Conservation (phyloP, 306 rosid species). For the Fagus sylvatica region DNA sequence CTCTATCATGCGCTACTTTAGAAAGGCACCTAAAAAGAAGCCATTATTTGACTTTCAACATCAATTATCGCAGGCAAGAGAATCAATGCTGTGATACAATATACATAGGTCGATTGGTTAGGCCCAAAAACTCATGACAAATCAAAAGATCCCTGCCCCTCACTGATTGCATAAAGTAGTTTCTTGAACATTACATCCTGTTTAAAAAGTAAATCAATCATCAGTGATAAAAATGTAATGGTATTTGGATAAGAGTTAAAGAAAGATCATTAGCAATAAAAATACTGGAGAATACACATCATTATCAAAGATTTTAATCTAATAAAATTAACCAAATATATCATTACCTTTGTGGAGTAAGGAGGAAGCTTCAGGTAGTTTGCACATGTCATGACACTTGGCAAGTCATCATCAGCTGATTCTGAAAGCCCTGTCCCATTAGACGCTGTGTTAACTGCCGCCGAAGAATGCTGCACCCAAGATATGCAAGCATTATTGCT, state of each 20-base stretch:
- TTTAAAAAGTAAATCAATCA: slow-evolving; percentile 9
- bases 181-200: slow-evolving; percentile 98
- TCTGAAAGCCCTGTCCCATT: slow-evolving; percentile 81
- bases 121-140: slow-evolving; percentile 78
- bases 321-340: background rate
- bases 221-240: slow-evolving; percentile 16
- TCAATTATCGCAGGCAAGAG: slow-evolving; percentile 42
- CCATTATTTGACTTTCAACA: slow-evolving; percentile 58
- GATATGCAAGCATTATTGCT: slow-evolving; percentile 9
- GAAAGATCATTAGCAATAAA: background rate
- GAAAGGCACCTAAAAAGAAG: slow-evolving; percentile 38
- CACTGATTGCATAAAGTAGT: slow-evolving; percentile 91
- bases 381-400: slow-evolving; percentile 99
- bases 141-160: slow-evolving; percentile 99
- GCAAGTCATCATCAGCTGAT: slow-evolving; percentile 91
- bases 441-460: slow-evolving; percentile 55
- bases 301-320: background rate
- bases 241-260: background rate
- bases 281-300: background rate
- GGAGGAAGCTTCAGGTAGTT: slow-evolving; percentile 99
- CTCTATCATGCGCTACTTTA: slow-evolving; percentile 40
- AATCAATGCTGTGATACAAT: slow-evolving; percentile 50
- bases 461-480: slow-evolving; percentile 72
- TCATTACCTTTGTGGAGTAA: slow-evolving; percentile 84
- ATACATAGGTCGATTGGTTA: slow-evolving; percentile 55